Evolutionary conservation across 108 stramenopile species (phyloP).

Genomic region (Mayamaea pseudoterrestris): DNA sequence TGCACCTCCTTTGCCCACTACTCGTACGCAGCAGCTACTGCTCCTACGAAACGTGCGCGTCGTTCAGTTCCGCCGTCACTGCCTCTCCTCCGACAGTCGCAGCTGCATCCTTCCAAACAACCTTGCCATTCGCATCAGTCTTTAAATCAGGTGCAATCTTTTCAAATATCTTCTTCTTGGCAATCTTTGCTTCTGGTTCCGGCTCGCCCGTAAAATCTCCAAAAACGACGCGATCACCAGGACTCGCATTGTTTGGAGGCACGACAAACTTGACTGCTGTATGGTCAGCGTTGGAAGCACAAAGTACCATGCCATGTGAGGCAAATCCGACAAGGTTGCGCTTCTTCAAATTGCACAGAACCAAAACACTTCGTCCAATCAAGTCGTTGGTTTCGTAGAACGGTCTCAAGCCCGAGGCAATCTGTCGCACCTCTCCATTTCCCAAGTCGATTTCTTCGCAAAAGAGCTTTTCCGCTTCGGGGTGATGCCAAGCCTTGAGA

Average conservation of each 20-base stretch:
- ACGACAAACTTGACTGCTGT: constrained; percentile 58
- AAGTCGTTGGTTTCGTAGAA: constrained; percentile 86
- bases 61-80: too few species aligned
- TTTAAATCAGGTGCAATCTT: constrained; percentile 65
- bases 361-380: constrained; percentile 68
- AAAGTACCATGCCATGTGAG: constrained; percentile 87
- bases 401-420: constrained; percentile 88
- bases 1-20: too few species aligned
- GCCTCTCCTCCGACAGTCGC: too few species aligned
- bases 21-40: too few species aligned
- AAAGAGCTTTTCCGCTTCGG: constrained; percentile 89
- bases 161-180: constrained; percentile 88
- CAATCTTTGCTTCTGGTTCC: constrained; percentile 77
- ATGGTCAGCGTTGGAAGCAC: constrained; percentile 67
- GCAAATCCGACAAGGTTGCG: constrained; percentile 82
- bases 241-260: constrained; percentile 59
- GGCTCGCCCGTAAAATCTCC: constrained; percentile 52
- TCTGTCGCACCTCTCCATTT: constrained; percentile 71
- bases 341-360: constrained; percentile 93
- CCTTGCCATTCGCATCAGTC: constrained; percentile 61
- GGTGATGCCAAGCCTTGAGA: constrained; percentile 89
- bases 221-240: constrained; percentile 73
- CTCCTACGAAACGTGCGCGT: too few species aligned
- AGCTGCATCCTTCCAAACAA: constrained; percentile 68
- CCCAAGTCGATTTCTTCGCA: constrained; percentile 97